These are phyloP conservation scores for Magnolia changhungtana DNA, from an alignment of 164 flowering plant species.

Conservation along the genomic window DNA sequence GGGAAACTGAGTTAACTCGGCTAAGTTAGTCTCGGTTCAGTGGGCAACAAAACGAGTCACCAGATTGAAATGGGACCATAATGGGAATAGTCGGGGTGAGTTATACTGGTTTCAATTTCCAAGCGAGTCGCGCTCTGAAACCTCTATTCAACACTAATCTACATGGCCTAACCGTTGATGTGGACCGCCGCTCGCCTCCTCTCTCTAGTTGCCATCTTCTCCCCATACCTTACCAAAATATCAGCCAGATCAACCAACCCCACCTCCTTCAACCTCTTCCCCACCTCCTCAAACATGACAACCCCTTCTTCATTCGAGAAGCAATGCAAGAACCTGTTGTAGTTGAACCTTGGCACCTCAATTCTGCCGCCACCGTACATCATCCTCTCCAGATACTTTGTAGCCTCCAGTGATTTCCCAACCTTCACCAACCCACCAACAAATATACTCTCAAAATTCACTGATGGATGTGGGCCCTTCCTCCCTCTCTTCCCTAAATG, in stretches of 20 bases:
- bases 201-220: constrained; percentile 82
- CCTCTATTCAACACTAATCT: too few species aligned
- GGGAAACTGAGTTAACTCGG: too few species aligned
- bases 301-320: constrained; percentile 85
- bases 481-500: constrained; percentile 91
- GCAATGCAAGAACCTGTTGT: constrained; percentile 69
- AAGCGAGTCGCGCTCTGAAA: too few species aligned
- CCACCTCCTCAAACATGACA: constrained; percentile 71
- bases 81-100: too few species aligned
- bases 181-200: constrained; percentile 41
- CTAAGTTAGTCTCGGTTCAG: too few species aligned
- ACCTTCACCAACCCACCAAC: constrained; percentile 87
- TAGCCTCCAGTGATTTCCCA: constrained; percentile 71
- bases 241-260: constrained; percentile 84
- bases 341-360: constrained; percentile 88
- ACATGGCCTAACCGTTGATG: not conserved
- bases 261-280: constrained; percentile 69
- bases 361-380: constrained; percentile 54
- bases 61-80: too few species aligned
- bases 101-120: too few species aligned
- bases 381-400: constrained; percentile 77
- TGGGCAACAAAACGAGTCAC: too few species aligned
- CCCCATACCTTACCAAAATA: constrained; percentile 72
- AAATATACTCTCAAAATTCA: constrained; percentile 82
- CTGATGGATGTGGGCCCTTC: constrained; percentile 63